Conservation (phyloP, 2,329 filamentous ascomycete genomes). For the Ambrosiella xylebori region DNA sequence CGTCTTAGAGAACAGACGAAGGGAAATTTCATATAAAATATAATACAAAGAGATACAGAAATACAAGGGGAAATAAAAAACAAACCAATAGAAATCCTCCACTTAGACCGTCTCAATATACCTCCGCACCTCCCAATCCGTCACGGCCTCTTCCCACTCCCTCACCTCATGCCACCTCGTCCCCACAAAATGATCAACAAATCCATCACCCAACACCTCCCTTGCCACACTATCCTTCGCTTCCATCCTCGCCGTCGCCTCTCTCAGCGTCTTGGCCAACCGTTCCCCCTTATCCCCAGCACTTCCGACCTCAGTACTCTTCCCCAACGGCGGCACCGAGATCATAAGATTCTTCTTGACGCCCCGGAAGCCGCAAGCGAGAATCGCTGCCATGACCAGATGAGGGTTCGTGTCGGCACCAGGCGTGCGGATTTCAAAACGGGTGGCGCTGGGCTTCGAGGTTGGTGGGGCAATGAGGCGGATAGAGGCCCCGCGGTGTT, state of each 20-base stretch:
- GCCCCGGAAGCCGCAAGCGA: slow-evolving; percentile 79
- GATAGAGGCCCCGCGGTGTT: slow-evolving; percentile 85
- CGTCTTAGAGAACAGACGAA: background rate
- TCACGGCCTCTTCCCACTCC: slow-evolving; percentile 89
- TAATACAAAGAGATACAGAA: no score
- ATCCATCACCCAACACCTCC: slow-evolving; percentile 83
- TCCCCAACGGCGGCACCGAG: slow-evolving; percentile 62
- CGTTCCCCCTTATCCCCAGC: slow-evolving; percentile 53
- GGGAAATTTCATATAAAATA: background rate
- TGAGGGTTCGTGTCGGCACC: slow-evolving; percentile 90
- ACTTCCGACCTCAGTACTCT: slow-evolving; percentile 67
- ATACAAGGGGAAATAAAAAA: background rate
- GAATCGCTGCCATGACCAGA: slow-evolving; percentile 68
- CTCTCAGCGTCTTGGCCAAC: slow-evolving; percentile 68
- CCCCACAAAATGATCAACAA: slow-evolving; percentile 89
- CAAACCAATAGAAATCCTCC: background rate
- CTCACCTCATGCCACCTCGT: slow-evolving; percentile 82
- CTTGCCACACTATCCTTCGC: slow-evolving; percentile 69
- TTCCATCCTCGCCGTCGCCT: slow-evolving; percentile 67
- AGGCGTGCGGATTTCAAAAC: slow-evolving; percentile 82
- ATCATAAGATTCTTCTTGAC: slow-evolving; percentile 85
- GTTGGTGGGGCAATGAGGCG: slow-evolving; percentile 80
- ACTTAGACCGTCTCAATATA: slow-evolving; percentile 59
- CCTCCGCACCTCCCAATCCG: slow-evolving; percentile 75
- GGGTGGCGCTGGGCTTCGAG: slow-evolving; percentile 65